Evolutionary conservation across 2,329 filamentous ascomycete species (phyloP), one percentile per base, ranked within the genome.

Genomic region (Xylariaceae sp.): DNA sequence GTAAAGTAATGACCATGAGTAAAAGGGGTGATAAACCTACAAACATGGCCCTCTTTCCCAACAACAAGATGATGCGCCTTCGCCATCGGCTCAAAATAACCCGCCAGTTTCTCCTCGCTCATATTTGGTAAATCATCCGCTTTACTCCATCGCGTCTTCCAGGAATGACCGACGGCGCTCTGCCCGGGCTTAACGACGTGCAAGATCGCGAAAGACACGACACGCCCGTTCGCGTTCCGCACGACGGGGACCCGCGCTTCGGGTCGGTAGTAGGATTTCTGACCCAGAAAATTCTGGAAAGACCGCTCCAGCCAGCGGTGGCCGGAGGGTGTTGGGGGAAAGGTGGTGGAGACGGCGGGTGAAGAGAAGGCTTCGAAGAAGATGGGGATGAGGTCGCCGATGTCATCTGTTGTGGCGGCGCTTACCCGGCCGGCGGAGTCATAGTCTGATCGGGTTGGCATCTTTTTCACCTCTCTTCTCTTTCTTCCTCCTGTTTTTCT

Each of bases 281-380:
- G 43, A 32, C 50, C 47, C 2, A 60, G 44, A 44, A 56, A 58
- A 34, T 57, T 59, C 27, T 55, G 40, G 29, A 61, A 60, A 36
- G 54, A 56, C 36, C 57, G 52, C 44, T 56, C 46, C 2, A 60
- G 48, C 56, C 55, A 60, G 27, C 45, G 46, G 19, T 53, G 54
- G 7, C 55, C 57, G 22, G 39, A 46, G 2, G 58, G 53, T 10
- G 52, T 57, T 10, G 55, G 56, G 4, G 55, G 57, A 34, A 61
- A 60, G 11, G 54, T 39, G 11, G 54, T 39, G 14, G 45, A 29
- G 33, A 57, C 56, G 5, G 49, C 57, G 3, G 56, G 55, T 10
- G 53, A 53, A 37, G 42, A 50, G 27, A 56, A 60, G 4, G 57
- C 54, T 39, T 56, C 56, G 54, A 53, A 55, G 45, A 57, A 57